These are phyloP conservation scores for Arachis monticola DNA, from an alignment of 331 rosid genomes.

Conservation along the genomic window DNA sequence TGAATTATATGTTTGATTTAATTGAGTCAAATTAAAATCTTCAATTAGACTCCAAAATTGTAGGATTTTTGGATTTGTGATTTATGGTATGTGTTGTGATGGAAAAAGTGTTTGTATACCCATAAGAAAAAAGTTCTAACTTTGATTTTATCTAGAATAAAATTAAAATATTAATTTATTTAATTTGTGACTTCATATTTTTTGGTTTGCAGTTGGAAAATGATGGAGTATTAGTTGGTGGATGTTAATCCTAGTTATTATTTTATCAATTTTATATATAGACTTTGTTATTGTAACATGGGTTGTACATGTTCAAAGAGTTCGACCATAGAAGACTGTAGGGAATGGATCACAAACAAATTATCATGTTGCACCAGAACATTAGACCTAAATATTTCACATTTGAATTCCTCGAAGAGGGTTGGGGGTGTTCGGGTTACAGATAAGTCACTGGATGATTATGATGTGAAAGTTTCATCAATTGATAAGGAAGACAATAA, in stretches of 20 bases:
- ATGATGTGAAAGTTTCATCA: constrained; percentile 55
- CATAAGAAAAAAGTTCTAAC: constrained; percentile 26
- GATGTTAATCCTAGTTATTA: constrained; percentile 42
- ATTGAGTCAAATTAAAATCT: constrained; percentile 39
- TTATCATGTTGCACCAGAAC: constrained; percentile 47
- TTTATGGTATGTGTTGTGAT: constrained; percentile 34
- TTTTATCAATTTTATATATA: constrained; percentile 32
- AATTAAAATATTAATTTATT: background rate
- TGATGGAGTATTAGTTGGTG: constrained; percentile 42
- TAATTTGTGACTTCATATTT: constrained; percentile 34
- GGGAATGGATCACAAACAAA: constrained; percentile 51
- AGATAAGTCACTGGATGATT: constrained; percentile 45
- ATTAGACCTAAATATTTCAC: constrained; percentile 51
- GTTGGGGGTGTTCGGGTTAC: constrained; percentile 52
- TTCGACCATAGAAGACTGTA: constrained; percentile 72
- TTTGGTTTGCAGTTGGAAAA: constrained; percentile 43
- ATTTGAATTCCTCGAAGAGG: constrained; percentile 60
- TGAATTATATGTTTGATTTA: constrained; percentile 38
- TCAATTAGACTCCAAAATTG: constrained; percentile 12
- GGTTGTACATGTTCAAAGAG: constrained; percentile 72
- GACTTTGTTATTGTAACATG: constrained; percentile 55
- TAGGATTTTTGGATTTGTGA: constrained; percentile 35
- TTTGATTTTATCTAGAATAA: constrained; percentile 27
- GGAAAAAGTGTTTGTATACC: constrained; percentile 17
- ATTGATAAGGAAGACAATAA: constrained; percentile 63